phyloP scores from a whole-genome alignment of 2,329 filamentous ascomycete species.

The Clonostachys rosea region DNA sequence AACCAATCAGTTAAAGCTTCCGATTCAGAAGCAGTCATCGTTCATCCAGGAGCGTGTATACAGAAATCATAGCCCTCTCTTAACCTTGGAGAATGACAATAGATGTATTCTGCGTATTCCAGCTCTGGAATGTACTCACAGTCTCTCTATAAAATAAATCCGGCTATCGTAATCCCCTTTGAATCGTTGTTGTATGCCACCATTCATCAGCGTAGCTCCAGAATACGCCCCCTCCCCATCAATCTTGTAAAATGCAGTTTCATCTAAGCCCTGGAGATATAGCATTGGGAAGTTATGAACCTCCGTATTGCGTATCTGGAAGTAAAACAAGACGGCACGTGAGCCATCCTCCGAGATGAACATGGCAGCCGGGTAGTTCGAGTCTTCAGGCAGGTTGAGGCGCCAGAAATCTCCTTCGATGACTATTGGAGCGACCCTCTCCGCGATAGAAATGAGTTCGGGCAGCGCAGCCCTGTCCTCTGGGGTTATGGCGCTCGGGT shows the following conservation, averaged over 20 bases:
- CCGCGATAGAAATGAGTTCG: slow-evolving; percentile 44
- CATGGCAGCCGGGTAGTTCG: slow-evolving; percentile 58
- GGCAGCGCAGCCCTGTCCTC: slow-evolving; percentile 51
- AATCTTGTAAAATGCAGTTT: slow-evolving; percentile 45
- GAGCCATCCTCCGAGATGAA: slow-evolving; percentile 48
- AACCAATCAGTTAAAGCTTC: too few species aligned
- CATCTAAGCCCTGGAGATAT: slow-evolving; percentile 51
- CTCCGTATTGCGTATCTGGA: slow-evolving; percentile 45
- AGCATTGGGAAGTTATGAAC: slow-evolving; percentile 51
- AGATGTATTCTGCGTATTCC: too few species aligned
- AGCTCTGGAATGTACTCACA: neutral
- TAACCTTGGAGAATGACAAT: too few species aligned
- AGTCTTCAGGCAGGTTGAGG: slow-evolving; percentile 49
- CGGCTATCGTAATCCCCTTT: slow-evolving; percentile 51
- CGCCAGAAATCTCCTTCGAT: slow-evolving; percentile 56
- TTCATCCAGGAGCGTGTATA: too few species aligned
- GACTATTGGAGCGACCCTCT: slow-evolving; percentile 54
- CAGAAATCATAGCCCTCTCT: too few species aligned
- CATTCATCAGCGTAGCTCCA: slow-evolving; percentile 58
- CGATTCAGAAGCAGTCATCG: too few species aligned
- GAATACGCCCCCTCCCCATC: slow-evolving; percentile 46
- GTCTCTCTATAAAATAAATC: slow-evolving; percentile 47
- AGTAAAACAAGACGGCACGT: slow-evolving; percentile 52
- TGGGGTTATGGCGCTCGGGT: slow-evolving; percentile 44
- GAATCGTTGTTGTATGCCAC: slow-evolving; percentile 46